phyloP scores from a whole-genome alignment of 1,139 yeast genomes.

The Pichia sp. region DNA sequence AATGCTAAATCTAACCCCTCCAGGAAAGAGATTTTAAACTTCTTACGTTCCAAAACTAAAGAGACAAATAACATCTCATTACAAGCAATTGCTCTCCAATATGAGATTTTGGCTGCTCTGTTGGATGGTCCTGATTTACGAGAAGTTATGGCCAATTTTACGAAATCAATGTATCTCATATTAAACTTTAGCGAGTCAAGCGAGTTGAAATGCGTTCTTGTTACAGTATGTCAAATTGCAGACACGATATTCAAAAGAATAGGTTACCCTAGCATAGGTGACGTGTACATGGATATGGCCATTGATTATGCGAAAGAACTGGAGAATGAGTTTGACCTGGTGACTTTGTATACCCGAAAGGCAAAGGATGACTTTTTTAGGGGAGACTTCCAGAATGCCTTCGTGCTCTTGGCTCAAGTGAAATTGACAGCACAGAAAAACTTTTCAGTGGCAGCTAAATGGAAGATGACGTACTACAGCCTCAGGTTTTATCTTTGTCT shows the following conservation, averaged over 20 bases:
- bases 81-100: slow-evolving; percentile 53
- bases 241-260: slow-evolving; percentile 46
- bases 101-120: slow-evolving; percentile 48
- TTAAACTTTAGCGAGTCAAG: slow-evolving; percentile 29
- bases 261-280: slow-evolving; percentile 41
- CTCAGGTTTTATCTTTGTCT: slow-evolving; percentile 34
- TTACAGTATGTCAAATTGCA: slow-evolving; percentile 39
- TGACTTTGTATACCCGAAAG: slow-evolving; percentile 30
- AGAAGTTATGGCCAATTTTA: slow-evolving; percentile 43
- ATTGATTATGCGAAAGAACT: slow-evolving; percentile 27
- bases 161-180: slow-evolving; percentile 48
- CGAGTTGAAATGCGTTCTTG: slow-evolving; percentile 33
- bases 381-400: slow-evolving; percentile 37
- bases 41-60: slow-evolving; percentile 52
- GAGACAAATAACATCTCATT: slow-evolving; percentile 42
- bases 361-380: slow-evolving; percentile 30
- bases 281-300: slow-evolving; percentile 41
- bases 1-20: slow-evolving; percentile 33
- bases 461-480: slow-evolving; percentile 34
- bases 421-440: slow-evolving; percentile 21
- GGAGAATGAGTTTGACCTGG: slow-evolving; percentile 13
- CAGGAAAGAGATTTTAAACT: slow-evolving; percentile 55
- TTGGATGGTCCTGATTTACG: slow-evolving; percentile 43
- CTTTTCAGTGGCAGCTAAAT: slow-evolving; percentile 32
- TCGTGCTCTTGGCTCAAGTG: slow-evolving; percentile 19